Base-by-base conservation (phyloP, 2,329 filamentous ascomycete species). In the Aureobasidium vineae region DNA sequence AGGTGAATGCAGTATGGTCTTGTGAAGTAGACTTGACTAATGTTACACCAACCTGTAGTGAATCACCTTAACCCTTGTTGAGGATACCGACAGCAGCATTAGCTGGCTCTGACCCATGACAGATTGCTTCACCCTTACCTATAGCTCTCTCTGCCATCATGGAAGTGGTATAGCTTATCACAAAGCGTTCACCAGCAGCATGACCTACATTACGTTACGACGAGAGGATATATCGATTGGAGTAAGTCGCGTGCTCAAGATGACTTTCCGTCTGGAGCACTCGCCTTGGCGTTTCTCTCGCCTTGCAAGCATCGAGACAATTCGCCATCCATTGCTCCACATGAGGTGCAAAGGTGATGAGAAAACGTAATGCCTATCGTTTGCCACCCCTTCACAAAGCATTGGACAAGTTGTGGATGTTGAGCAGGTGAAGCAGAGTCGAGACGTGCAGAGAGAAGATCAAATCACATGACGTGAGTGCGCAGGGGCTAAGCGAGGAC, bases 401-500 rank as follows among this genome's bases (percentile, higher is more conserved):
- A 56, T n/a, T 56, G 13, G 41, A 41, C n/a, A 28, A 11, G 10
- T 40, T 19, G 53, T 56, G 33, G 21, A 56, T n/a, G 36, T 26
- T 28, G 36, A 41, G 15, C 21, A 23, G 16, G 53, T 56, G 21
- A 41, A 41, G 50, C 19, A 38, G 21, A 56, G 36, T 26, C 53
- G 21, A 41, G 21, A 56, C 13, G 36, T 56, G 23, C 38, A 49
- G 16, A 16, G 36, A n/a, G 16, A 49, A 5, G 41, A 26, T 1
- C 10, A 21, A 40, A 49, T 47, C 57, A 61, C 57, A 49, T 61
- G 57, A 61, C 57, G 4, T 28, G 10, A 2, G 56, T 47, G 40
- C 41, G 43, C 45, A 45, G 31, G 19, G n/a, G 10, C 59, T 50
- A 63, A 63, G 59, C 59, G 59, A 63, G 45, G 28, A 41, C 45